Conservation (phyloP, 768 basidiomycete species). For the Pleurotus giganteus region DNA sequence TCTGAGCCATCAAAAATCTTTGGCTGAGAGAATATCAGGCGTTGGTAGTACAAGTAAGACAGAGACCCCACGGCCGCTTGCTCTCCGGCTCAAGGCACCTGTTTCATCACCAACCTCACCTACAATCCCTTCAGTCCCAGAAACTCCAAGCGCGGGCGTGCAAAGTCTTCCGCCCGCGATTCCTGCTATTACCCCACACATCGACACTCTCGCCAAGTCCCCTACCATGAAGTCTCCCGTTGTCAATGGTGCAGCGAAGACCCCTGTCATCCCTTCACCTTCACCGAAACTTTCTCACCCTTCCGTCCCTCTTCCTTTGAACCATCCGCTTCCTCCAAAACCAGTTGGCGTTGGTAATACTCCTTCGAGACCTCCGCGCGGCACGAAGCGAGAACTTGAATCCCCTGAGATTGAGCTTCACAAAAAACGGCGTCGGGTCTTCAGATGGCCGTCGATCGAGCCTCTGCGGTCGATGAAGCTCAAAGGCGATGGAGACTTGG, state of each 20-base stretch:
- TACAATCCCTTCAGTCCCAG: background rate
- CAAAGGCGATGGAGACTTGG: conserved; percentile 44
- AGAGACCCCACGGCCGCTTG: background rate
- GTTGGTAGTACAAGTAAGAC: no score
- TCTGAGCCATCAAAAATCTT: no score
- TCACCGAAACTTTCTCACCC: background rate
- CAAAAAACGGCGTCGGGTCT: conserved; percentile 29
- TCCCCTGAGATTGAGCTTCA: conserved; percentile 5
- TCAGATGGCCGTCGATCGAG: conserved; percentile 48
- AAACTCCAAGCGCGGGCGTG: background rate
- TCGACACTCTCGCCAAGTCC: background rate
- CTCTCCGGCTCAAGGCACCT: background rate
- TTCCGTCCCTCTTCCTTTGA: conserved; percentile 10
- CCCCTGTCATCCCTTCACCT: background rate
- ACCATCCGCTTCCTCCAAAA: conserved; percentile 32
- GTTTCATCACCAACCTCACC: background rate
- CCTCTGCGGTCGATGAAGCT: conserved; percentile 35
- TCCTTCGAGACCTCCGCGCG: conserved; percentile 17
- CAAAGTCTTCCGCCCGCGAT: background rate
- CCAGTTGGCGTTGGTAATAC: conserved; percentile 16
- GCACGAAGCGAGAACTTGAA: conserved; percentile 38
- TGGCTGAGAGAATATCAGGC: no score
- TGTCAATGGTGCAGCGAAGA: conserved; percentile 2
- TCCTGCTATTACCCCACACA: background rate
- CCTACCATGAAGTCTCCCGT: conserved; percentile 17